Evolutionary conservation across 202 grass and related monocot species (phyloP), one percentile per base, ranked within the genome.

Genomic region (Miscanthus sacchariflorus): DNA sequence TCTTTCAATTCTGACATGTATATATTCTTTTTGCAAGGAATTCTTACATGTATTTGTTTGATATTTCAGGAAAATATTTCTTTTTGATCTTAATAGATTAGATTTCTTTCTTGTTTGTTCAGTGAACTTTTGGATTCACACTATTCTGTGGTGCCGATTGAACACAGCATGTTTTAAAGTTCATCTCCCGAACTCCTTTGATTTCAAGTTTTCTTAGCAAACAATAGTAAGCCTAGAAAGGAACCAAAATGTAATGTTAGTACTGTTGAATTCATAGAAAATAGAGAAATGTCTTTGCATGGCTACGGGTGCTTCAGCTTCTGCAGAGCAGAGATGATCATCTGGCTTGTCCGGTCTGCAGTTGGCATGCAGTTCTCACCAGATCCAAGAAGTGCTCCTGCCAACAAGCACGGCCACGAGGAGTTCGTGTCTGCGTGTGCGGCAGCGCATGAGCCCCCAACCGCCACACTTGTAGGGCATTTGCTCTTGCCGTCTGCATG

Each of bases 381-480:
- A 33, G 69, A 91, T 84, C 85, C 85, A 91, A 91, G 46, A 61
- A 63, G 25, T 39, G 24, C 25, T 75, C 45, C 70, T 76, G 81
- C 76, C 70, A 70, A 18, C 70, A 45, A 30, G 63, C 72, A 77
- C 77, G 9, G 81, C 5, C 77, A 76, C 59, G 70, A 64, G 80
- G 39, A 83, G 84, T 90, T 72, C 0, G 87, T 24, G 61, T 15
- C 77, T 76, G 78, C 59, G 33, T n/a, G 66, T 66, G 79, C 30
- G 73, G 45, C 81, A 61, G 46, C 12, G 64, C 17, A 36, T n/a
- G 23, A 84, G 52, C 44, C 24, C 81, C 23, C 19, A n/a, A 14
- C 46, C 8, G 28, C 28, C 81, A 88, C 90, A 77, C 71, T 71
- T 88, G 86, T 73, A 39, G 15, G 3, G 1, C 38, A 27, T 12